Conservation (phyloP, 192 early-diverging fungal species). For the Coemansia guatemalensis region DNA sequence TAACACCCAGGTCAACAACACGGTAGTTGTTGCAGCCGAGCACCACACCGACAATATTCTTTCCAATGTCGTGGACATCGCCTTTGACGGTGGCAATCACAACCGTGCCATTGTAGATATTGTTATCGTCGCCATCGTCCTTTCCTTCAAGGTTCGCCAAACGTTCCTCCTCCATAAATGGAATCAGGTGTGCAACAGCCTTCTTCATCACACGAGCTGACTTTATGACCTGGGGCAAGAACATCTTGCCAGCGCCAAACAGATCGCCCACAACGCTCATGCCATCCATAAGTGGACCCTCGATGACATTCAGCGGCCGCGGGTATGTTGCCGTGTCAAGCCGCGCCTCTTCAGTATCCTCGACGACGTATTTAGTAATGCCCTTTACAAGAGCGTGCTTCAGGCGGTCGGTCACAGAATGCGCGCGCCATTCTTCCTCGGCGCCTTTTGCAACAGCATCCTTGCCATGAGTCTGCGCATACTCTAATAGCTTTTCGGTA, state of each 20-base stretch:
- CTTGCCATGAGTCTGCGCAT: constrained; percentile 78
- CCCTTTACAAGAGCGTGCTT: constrained; percentile 89
- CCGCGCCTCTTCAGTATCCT: constrained; percentile 93
- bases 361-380: constrained; percentile 89
- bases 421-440: constrained; percentile 84
- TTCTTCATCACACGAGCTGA: constrained; percentile 97
- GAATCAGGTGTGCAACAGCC: constrained; percentile 94
- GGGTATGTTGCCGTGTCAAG: constrained; percentile 71
- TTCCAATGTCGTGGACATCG: constrained; percentile 98
- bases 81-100: constrained; percentile 96
- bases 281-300: constrained; percentile 93
- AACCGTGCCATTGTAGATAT: constrained; percentile 86
- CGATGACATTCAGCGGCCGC: constrained; percentile 92
- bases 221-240: constrained; percentile 97
- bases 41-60: constrained; percentile 97
- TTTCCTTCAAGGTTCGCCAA: constrained; percentile 64
- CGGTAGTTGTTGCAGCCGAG: constrained; percentile 97
- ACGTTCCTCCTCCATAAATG: constrained; percentile 91
- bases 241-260: constrained; percentile 96
- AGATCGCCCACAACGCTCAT: constrained; percentile 94
- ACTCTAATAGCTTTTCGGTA: constrained; percentile 91
- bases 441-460: constrained; percentile 67
- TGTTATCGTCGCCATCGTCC: constrained; percentile 57
- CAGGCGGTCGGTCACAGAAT: constrained; percentile 73
- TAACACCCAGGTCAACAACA: constrained; percentile 93